These are phyloP conservation scores for Chrysosphaeria jannelii DNA, from an alignment of 2,329 filamentous ascomycete species.

Conservation along the genomic window DNA sequence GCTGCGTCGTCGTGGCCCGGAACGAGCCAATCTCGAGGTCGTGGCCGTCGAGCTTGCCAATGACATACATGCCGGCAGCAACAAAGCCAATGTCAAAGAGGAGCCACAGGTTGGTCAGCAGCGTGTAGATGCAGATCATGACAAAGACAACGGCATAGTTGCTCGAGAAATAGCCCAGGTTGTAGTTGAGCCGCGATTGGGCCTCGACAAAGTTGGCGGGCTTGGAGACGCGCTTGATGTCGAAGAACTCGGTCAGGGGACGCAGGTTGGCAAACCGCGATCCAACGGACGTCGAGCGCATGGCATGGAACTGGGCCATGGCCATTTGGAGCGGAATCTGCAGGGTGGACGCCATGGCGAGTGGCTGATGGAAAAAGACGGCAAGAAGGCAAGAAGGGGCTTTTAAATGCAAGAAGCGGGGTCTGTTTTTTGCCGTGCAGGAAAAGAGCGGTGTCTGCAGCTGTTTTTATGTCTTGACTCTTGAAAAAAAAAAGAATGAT, in stretches of 20 bases:
- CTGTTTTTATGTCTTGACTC: too few species aligned
- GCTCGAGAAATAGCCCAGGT: slow-evolving; percentile 87
- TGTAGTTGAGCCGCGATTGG: slow-evolving; percentile 88
- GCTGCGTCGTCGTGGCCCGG: slow-evolving; percentile 65
- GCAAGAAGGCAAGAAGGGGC: background rate
- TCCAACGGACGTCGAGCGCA: slow-evolving; percentile 50
- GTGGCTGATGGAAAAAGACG: slow-evolving; percentile 2
- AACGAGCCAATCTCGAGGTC: slow-evolving; percentile 68
- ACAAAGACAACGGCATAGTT: slow-evolving; percentile 88
- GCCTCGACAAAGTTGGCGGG: slow-evolving; percentile 66
- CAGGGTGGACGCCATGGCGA: slow-evolving; percentile 41
- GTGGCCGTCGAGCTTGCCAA: slow-evolving; percentile 64
- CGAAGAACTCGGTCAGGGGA: slow-evolving; percentile 77
- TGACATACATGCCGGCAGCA: slow-evolving; percentile 62
- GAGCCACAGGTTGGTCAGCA: slow-evolving; percentile 62
- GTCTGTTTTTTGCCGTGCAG: too few species aligned
- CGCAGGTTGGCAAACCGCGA: slow-evolving; percentile 77
- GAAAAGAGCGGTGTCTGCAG: too few species aligned
- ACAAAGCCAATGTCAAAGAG: slow-evolving; percentile 84
- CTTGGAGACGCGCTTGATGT: slow-evolving; percentile 86
- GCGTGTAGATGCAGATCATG: slow-evolving; percentile 85
- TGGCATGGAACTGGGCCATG: slow-evolving; percentile 64
- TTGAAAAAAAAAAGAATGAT: slow-evolving; percentile 1
- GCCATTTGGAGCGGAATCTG: slow-evolving; percentile 78
- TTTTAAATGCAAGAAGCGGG: too few species aligned